Evolutionary conservation across 2,329 filamentous ascomycete genomes (phyloP).

Genomic region (Calonectria crousiana): DNA sequence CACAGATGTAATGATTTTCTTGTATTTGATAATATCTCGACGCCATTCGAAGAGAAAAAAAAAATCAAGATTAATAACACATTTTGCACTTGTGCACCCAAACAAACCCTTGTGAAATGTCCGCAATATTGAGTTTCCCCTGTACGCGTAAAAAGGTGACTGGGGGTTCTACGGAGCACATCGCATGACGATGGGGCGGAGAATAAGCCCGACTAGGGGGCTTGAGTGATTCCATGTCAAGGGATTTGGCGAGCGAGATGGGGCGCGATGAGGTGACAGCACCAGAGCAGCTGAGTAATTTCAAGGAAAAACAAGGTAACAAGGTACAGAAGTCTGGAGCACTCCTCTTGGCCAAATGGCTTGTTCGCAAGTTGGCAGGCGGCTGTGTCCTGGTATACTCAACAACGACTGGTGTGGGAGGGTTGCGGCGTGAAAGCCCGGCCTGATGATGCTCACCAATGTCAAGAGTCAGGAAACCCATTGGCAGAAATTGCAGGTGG

Average conservation of each 20-base stretch:
- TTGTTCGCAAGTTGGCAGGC: neutral
- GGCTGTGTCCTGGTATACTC: neutral
- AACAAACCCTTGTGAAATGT: neutral
- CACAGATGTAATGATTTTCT: slow-evolving; percentile 17
- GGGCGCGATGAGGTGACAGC: neutral
- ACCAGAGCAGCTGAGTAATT: neutral
- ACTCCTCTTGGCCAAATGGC: neutral
- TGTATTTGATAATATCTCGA: slow-evolving; percentile 17
- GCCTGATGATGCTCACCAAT: neutral
- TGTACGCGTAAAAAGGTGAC: neutral
- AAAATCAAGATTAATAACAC: neutral
- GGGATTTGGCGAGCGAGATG: neutral
- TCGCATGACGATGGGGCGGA: neutral
- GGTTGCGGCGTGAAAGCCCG: neutral
- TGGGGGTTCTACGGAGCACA: neutral
- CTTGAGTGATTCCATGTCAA: neutral
- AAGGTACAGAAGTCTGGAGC: neutral
- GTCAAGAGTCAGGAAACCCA: too few species aligned
- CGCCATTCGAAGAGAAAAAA: neutral
- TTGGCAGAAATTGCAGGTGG: neutral
- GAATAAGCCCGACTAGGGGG: neutral
- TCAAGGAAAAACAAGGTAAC: neutral
- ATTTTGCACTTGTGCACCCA: neutral
- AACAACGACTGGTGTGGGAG: neutral
- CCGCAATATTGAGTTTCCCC: neutral